Evolutionary conservation across 2,329 filamentous ascomycete genomes (phyloP).

Genomic region (Curvularia sp.): DNA sequence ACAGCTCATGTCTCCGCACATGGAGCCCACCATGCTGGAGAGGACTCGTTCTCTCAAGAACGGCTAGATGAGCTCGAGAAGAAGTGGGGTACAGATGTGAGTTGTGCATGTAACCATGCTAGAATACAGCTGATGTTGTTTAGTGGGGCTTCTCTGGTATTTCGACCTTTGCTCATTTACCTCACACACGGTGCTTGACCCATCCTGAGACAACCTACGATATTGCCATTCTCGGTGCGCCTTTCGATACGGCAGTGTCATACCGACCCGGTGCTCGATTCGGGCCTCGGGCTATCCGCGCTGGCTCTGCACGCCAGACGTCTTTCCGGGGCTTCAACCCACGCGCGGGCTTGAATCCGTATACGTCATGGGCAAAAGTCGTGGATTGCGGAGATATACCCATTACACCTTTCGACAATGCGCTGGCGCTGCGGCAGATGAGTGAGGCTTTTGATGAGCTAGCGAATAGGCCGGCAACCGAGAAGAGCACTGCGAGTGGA

Average conservation of each 20-base stretch:
- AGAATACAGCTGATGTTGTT: constrained; percentile 15
- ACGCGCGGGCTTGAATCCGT: constrained; percentile 83
- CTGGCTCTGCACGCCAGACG: constrained; percentile 81
- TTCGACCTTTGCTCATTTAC: constrained; percentile 60
- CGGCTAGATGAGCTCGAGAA: constrained; percentile 44
- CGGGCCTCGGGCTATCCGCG: constrained; percentile 84
- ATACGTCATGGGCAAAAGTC: constrained; percentile 77
- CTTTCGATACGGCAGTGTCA: constrained; percentile 59
- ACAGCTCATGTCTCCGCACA: constrained; percentile 33
- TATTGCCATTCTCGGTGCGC: constrained; percentile 58
- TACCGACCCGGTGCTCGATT: constrained; percentile 67
- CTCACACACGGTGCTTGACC: constrained; percentile 57
- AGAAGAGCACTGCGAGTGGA: constrained; percentile 46
- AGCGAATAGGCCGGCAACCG: constrained; percentile 53
- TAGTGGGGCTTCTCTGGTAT: constrained; percentile 76
- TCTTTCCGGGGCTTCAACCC: constrained; percentile 83
- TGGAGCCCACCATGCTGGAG: constrained; percentile 36
- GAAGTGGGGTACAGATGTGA: constrained; percentile 54
- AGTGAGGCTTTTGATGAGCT: constrained; percentile 78
- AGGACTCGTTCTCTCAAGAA: constrained; percentile 34
- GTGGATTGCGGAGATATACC: constrained; percentile 93
- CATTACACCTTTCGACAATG: constrained; percentile 85
- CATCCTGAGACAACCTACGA: constrained; percentile 54
- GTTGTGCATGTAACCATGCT: not conserved
- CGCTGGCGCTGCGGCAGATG: constrained; percentile 82